Evolutionary conservation across 139 green algal genomes (phyloP).

Genomic region (Ettlia oleoabundans): DNA sequence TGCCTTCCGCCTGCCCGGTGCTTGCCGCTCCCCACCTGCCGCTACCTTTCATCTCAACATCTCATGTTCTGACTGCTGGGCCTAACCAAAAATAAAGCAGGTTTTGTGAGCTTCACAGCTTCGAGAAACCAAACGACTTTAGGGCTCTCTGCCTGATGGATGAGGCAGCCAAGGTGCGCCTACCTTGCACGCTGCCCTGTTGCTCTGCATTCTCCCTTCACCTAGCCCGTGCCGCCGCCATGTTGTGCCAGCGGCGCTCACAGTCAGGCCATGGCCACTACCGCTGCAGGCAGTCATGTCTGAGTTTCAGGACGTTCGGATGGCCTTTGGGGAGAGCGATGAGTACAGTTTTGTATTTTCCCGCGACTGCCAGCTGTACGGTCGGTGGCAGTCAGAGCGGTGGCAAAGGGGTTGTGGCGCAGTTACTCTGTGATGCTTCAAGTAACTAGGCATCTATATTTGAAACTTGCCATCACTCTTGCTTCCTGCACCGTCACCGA

Average conservation of each 20-base stretch:
- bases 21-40: background rate
- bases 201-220: background rate
- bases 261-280: too few species aligned
- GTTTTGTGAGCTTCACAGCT: constrained; percentile 79
- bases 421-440: too few species aligned
- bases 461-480: too few species aligned
- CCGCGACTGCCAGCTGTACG: constrained; percentile 70
- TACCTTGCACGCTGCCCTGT: too few species aligned
- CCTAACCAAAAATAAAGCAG: constrained; percentile 47
- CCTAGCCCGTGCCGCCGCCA: background rate
- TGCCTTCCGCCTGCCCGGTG: too few species aligned
- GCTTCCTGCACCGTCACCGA: too few species aligned
- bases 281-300: constrained; percentile 64
- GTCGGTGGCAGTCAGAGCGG: constrained; percentile 43
- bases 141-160: constrained; percentile 87
- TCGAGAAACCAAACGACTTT: constrained; percentile 89
- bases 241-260: too few species aligned
- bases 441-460: too few species aligned
- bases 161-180: constrained; percentile 54
- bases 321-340: constrained; percentile 89
- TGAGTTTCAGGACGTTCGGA: constrained; percentile 76
- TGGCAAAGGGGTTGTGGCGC: background rate
- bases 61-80: background rate
- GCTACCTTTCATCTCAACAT: background rate
- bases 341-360: constrained; percentile 91